Evolutionary conservation across 1,284 basidiomycete genomes (phyloP).

Genomic region (Apiotrichum gracile): DNA sequence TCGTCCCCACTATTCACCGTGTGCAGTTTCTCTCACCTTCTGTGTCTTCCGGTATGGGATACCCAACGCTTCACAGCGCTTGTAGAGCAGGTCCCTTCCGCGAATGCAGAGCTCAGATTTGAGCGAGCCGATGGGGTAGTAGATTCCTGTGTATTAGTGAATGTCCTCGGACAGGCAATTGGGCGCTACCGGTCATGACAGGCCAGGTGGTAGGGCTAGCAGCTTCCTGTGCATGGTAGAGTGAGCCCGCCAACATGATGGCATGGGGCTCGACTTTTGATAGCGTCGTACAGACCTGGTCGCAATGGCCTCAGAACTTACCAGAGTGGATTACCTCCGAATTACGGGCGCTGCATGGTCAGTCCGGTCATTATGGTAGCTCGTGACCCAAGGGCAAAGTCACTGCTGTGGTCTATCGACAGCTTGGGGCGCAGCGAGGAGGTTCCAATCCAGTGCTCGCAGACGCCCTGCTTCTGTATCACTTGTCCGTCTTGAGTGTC

Average conservation of each 20-base stretch:
- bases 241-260: too few species aligned
- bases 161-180: too few species aligned
- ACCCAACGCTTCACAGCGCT: slow-evolving; percentile 60
- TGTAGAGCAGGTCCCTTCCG: slow-evolving; percentile 79
- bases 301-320: slow-evolving; percentile 35
- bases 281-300: too few species aligned
- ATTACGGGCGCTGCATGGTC: slow-evolving; percentile 67
- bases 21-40: slow-evolving; percentile 58
- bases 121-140: slow-evolving; percentile 74
- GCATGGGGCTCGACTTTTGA: too few species aligned
- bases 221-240: too few species aligned
- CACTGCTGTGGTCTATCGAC: neutral
- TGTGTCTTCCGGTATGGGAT: slow-evolving; percentile 71
- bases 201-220: too few species aligned
- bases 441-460: too few species aligned
- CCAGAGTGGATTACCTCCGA: slow-evolving; percentile 95
- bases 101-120: slow-evolving; percentile 84
- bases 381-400: too few species aligned
- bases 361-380: neutral
- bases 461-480: too few species aligned
- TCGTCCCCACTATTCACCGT: too few species aligned
- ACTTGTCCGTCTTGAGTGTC: too few species aligned
- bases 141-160: slow-evolving; percentile 13
- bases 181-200: too few species aligned
- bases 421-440: neutral